Base-by-base conservation (phyloP, 805 yeast species). In the Sungouiozyma intestinalis region DNA sequence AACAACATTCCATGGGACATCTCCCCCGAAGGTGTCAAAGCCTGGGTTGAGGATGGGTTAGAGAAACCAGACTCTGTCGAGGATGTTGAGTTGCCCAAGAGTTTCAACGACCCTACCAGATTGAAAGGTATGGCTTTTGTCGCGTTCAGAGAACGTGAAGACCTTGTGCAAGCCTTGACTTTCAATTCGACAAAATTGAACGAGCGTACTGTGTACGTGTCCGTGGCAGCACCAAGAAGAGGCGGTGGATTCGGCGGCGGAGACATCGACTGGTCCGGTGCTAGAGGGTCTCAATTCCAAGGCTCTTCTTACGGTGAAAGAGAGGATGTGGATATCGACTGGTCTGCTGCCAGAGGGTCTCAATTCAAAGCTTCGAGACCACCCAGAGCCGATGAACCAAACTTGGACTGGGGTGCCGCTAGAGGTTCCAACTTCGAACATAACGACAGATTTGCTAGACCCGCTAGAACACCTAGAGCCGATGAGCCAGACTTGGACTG, bases 71-170 rank as follows among this genome's bases (percentile, higher is more conserved):
- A 74, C 51, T 69, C 77, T 40, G 75, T 85, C 43, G 66, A 69
- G 37, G 80, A 77, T 42, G 70, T 87, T 48, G 76, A 79, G 48
- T 75, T 85, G 50, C 95, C 95, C 51, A 73, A 68, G 57, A 94
- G 84, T 63, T 54, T 61, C 52, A 57, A 64, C 53, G 72, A 66
- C 48, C 75, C 79, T 44, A 79, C 84, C 32, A 76, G 79, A 56
- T 71, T 84, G 71, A 82, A 81, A 58, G 95, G 95, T 42, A 82
- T 79, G 58, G 97, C 94, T 24, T 90, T 86, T 62, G 79, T 90
- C 46, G 87, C 88, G 50, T 85, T 81, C 57, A 79, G 73, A 52
- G 75, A 84, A 43, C 79, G 78, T 57, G 88, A 82, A 44, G 85
- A 81, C 52, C 74, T 90, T 53, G 86, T 77, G 45, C 67, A 73